phyloP scores from a whole-genome alignment of 495 filamentous ascomycete species.

The Hypoxylon intermedium region DNA sequence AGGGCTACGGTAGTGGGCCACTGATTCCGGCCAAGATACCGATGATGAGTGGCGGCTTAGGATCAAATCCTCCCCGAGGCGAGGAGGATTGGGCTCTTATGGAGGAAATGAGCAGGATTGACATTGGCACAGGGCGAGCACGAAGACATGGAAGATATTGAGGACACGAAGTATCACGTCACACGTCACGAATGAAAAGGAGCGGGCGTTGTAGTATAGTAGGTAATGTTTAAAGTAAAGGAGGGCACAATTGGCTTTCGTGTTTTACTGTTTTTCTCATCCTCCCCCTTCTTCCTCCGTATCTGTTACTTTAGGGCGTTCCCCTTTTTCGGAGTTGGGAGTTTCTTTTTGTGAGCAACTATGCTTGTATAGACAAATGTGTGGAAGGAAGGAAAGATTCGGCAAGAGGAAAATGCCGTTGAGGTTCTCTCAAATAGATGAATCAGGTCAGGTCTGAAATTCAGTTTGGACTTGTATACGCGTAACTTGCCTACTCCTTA shows the following conservation, averaged over 20 bases:
- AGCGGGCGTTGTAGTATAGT: slow-evolving; percentile 34
- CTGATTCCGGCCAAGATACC: slow-evolving; percentile 81
- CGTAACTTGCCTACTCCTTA: not conserved
- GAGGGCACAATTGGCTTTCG: not conserved
- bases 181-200: slow-evolving; percentile 1
- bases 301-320: slow-evolving; percentile 3
- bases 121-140: slow-evolving; percentile 70
- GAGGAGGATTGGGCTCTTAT: slow-evolving; percentile 69
- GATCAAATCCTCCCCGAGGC: slow-evolving; percentile 38
- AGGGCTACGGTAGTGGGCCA: slow-evolving; percentile 53
- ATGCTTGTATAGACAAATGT: slow-evolving; percentile 15
- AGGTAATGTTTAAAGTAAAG: slow-evolving; percentile 7
- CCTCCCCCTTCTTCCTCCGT: slow-evolving; percentile 3
- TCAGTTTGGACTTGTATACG: slow-evolving; percentile 13
- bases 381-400: slow-evolving; percentile 1
- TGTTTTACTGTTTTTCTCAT: slow-evolving; percentile 11
- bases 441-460: slow-evolving; percentile 7
- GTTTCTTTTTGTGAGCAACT: not conserved
- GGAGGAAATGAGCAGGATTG: slow-evolving; percentile 81
- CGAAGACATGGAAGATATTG: slow-evolving; percentile 44
- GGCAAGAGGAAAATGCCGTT: slow-evolving; percentile 1
- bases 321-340: not conserved
- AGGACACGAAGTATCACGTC: slow-evolving; percentile 23
- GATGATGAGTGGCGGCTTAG: slow-evolving; percentile 55
- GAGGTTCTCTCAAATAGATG: slow-evolving; percentile 8